Evolutionary conservation across 148 eudicot species (phyloP).

Genomic region (Selenicereus undatus): DNA sequence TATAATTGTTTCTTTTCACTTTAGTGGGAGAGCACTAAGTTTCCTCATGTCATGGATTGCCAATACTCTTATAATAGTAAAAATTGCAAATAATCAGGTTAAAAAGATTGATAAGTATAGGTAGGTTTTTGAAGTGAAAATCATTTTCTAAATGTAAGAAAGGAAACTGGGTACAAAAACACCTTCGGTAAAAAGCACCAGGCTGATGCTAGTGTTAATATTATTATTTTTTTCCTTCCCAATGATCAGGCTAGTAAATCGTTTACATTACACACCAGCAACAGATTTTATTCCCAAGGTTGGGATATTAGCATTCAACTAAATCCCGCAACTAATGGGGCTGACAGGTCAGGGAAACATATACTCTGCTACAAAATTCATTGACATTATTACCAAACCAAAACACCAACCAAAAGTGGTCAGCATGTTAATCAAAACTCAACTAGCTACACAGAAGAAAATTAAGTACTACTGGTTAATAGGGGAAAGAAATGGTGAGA

Average conservation of each 20-base stretch:
- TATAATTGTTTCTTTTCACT: neutral
- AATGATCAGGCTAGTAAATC: no score
- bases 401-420: constrained; percentile 19
- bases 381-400: neutral
- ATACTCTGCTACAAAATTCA: neutral
- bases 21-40: constrained; percentile 13
- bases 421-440: constrained; percentile 10
- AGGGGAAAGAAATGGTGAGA: neutral
- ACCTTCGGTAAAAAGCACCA: neutral
- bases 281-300: neutral
- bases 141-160: neutral
- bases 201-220: no score
- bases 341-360: constrained; percentile 15
- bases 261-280: neutral
- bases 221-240: no score
- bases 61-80: neutral
- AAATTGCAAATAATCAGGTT: neutral
- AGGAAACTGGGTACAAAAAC: neutral
- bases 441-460: neutral
- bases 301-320: neutral
- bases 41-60: neutral
- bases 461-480: neutral
- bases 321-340: neutral
- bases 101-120: neutral
- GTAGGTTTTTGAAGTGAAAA: neutral